These are phyloP conservation scores for Solanum corneliomulleri DNA, from an alignment of 257 asterid genomes.

Conservation along the genomic window DNA sequence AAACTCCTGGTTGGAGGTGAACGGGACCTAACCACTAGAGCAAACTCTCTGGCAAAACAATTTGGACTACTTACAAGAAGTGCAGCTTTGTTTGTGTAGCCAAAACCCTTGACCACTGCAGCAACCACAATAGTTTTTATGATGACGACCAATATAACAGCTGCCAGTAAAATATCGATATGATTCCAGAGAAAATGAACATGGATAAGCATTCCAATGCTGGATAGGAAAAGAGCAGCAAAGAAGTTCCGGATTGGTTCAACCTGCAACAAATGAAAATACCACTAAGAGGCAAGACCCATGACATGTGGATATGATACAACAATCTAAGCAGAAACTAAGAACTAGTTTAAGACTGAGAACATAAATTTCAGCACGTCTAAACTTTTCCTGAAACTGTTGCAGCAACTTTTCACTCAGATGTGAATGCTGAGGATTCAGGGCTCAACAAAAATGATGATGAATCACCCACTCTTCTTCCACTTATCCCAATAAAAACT, in stretches of 20 bases:
- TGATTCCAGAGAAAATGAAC: conserved; percentile 84
- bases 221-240: conserved; percentile 82
- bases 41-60: background rate
- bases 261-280: conserved; percentile 37
- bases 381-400: background rate
- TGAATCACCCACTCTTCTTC: background rate
- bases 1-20: background rate
- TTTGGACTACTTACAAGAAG: conserved; percentile 44
- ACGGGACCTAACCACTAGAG: background rate
- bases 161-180: conserved; percentile 66
- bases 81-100: conserved; percentile 66
- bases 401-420: background rate
- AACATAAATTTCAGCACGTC: background rate
- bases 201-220: conserved; percentile 89
- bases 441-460: background rate
- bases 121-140: conserved; percentile 58
- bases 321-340: background rate
- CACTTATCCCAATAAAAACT: background rate
- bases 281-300: conserved; percentile 11
- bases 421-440: background rate
- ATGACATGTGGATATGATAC: background rate
- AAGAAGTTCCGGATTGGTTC: conserved; percentile 75
- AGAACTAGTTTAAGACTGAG: background rate
- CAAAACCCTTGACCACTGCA: conserved; percentile 67
- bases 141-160: conserved; percentile 61